phyloP scores from a whole-genome alignment of 768 basidiomycete genomes.

The Panellus pusillus region DNA sequence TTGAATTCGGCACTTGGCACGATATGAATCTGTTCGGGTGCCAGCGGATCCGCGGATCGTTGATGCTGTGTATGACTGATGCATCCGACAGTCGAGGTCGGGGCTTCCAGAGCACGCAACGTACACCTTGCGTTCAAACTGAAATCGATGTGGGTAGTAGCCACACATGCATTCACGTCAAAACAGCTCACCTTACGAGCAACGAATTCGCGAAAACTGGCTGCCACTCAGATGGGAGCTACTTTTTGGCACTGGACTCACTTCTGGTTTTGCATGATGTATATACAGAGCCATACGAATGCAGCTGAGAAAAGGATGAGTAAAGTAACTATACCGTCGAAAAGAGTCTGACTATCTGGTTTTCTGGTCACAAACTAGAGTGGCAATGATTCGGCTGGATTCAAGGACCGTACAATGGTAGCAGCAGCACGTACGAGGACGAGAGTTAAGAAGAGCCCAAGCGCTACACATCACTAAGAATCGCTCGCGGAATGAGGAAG shows the following conservation, averaged over 20 bases:
- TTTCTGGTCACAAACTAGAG: not conserved
- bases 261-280: not conserved
- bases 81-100: too few relatives aligned
- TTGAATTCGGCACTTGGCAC: too few relatives aligned
- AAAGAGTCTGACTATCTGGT: not conserved
- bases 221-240: not conserved
- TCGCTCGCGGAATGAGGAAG: not conserved
- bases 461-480: not conserved
- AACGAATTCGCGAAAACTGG: conserved; percentile 3
- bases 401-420: too few relatives aligned
- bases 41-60: too few relatives aligned
- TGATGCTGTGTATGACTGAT: too few relatives aligned
- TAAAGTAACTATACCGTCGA: too few relatives aligned
- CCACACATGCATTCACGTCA: too few relatives aligned
- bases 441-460: not conserved
- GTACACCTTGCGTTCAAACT: too few relatives aligned
- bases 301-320: not conserved
- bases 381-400: not conserved
- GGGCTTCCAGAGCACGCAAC: too few relatives aligned
- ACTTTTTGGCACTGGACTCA: not conserved
- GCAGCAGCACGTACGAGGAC: not conserved
- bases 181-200: not conserved
- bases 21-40: too few relatives aligned
- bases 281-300: not conserved
- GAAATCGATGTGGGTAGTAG: too few relatives aligned